phyloP scores from a whole-genome alignment of 1,284 basidiomycete species.

The Apiotrichum laibachii region DNA sequence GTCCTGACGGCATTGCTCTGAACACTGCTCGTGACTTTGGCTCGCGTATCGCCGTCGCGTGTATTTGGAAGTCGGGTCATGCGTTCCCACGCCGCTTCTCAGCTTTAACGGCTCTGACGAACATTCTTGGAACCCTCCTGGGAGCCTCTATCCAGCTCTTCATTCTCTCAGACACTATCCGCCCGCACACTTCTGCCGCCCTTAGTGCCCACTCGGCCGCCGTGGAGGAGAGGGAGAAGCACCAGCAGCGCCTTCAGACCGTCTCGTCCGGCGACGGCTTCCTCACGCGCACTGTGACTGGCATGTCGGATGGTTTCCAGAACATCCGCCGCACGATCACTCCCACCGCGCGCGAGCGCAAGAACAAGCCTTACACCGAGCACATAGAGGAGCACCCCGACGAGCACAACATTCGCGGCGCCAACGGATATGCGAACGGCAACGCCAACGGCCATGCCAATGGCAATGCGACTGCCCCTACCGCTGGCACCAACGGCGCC shows the following conservation, averaged over 20 bases:
- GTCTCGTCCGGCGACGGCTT: background rate
- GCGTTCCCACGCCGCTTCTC: constrained; percentile 12
- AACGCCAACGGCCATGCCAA: no score
- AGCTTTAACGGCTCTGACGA: constrained; percentile 9
- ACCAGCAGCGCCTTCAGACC: background rate
- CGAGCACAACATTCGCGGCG: no score
- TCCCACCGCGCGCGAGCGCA: background rate
- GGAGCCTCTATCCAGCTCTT: constrained; percentile 16
- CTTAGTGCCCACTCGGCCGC: background rate
- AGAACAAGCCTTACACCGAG: no score
- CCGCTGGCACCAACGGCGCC: no score
- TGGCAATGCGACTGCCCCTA: no score
- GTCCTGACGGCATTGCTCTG: constrained; percentile 13
- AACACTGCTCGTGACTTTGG: constrained; percentile 22
- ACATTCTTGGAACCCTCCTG: constrained; percentile 9
- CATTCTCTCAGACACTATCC: constrained; percentile 16
- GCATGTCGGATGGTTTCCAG: no score
- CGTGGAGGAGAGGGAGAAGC: background rate
- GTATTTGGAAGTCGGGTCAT: constrained; percentile 6
- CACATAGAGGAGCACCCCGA: no score
- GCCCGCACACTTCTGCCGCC: constrained; percentile 5
- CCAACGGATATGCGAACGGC: no score
- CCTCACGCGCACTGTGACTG: background rate
- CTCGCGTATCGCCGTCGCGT: constrained; percentile 12
- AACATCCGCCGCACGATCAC: background rate